Percentiles rank a stretch among this genome's conserved stretches.
Evolutionary conservation across 805 yeast genomes (phyloP).

Genomic region (Vanderwaltozyma yarrowii): DNA sequence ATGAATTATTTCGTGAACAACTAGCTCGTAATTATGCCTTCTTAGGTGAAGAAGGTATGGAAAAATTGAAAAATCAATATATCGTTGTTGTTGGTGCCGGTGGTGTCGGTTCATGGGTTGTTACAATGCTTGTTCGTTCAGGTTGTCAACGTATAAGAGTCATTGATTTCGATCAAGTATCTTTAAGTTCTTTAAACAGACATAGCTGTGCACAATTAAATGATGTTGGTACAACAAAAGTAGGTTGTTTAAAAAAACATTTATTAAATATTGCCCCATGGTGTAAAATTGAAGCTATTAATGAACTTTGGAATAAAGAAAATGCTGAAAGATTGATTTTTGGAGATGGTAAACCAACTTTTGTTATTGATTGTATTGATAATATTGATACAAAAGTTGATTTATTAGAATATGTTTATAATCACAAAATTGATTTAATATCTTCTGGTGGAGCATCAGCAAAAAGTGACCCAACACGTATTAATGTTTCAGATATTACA

Average conservation of each 20-base stretch:
- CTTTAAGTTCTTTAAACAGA: constrained; percentile 82
- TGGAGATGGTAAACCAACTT: constrained; percentile 50
- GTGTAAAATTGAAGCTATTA: constrained; percentile 69
- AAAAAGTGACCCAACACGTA: constrained; percentile 88
- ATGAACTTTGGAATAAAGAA: constrained; percentile 65
- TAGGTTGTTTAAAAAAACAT: constrained; percentile 63
- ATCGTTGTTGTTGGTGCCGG: constrained; percentile 90
- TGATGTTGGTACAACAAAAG: constrained; percentile 92
- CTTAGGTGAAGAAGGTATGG: constrained; percentile 76
- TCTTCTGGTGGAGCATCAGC: constrained; percentile 98
- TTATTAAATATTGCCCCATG: constrained; percentile 81
- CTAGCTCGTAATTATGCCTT: constrained; percentile 91
- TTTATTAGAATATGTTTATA: constrained; percentile 61
- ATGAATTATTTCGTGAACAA: constrained; percentile 78
- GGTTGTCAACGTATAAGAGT: constrained; percentile 74
- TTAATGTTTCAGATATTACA: constrained; percentile 81
- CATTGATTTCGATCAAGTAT: constrained; percentile 93
- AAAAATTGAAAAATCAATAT: constrained; percentile 54
- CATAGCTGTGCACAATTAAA: constrained; percentile 87
- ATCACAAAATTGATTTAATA: constrained; percentile 52
- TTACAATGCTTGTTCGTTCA: constrained; percentile 81
- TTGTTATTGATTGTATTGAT: constrained; percentile 90
- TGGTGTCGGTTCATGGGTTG: constrained; percentile 97
- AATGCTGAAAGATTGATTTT: constrained; percentile 50
- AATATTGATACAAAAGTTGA: constrained; percentile 96